Evolutionary conservation across 2,329 filamentous ascomycete genomes (phyloP), one percentile per base, ranked within the genome.

Genomic region (Drechslerella stenobrocha): DNA sequence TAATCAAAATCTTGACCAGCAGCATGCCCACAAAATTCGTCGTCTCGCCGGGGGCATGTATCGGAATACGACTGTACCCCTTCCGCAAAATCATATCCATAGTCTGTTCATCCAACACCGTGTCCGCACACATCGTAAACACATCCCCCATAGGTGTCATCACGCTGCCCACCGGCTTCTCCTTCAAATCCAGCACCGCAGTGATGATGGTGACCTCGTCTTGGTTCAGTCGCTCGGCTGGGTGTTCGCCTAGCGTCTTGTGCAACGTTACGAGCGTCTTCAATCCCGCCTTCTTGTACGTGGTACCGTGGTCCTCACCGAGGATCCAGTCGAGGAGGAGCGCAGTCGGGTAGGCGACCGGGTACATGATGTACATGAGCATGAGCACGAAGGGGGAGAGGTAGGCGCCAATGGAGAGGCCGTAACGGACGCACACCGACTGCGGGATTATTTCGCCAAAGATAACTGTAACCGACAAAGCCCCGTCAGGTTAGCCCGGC

Each of bases 121-220:
- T 93, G 74, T 98, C 91, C 52, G 92, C 88, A n/a, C 90, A 90
- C 84, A 98, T 89, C 69, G 88, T 92, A 75, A 95, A 98, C 48
- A 97, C 93, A 75, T 98, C 91, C 45, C 89, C 86, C 88, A 98
- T 97, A 0, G 93, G 93, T 0, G 95, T 98, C 93, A 98, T 98
- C 75, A 98, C 96, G 74, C 85, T 88, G 44, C 89, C 90, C 4
- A 98, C 91, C 0, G 92, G 82, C 79, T 98, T 98, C 72, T 93
- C 91, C 79, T 97, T 98, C 71, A 98, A 81, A 75, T 98, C 93
- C 60, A 98, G 80, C 11, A 97, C 93, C 34, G 93, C 92, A 71
- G 89, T 96, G 77, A 98, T 98, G 76, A 98, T 98, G 66, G 93
- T 97, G 71, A 98, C 93, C 77, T 98, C 93, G 75, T 98, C 93